Evolutionary conservation across 2,329 filamentous ascomycete genomes (phyloP).

Genomic region (Fusarium globosum): DNA sequence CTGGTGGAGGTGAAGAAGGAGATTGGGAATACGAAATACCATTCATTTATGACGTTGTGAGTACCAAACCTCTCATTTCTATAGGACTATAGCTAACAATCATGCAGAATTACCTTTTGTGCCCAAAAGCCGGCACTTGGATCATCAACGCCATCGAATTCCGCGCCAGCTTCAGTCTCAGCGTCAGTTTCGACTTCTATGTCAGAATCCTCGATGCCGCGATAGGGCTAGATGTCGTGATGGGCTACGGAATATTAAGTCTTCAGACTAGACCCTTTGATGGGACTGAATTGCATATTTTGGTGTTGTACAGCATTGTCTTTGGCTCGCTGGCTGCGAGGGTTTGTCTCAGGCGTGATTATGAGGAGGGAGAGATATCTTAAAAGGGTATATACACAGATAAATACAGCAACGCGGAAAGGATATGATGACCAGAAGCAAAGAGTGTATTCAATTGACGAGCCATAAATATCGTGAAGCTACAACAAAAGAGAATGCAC

Average conservation of each 20-base stretch:
- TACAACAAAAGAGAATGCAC: neutral
- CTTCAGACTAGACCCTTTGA: neutral
- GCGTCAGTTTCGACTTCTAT: slow-evolving; percentile 27
- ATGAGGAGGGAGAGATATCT: neutral
- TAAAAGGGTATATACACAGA: neutral
- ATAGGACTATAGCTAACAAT: too few relatives aligned
- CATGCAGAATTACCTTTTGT: slow-evolving; percentile 34
- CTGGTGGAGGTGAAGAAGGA: slow-evolving; percentile 34
- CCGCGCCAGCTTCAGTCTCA: slow-evolving; percentile 18
- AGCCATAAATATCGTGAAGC: neutral
- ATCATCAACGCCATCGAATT: slow-evolving; percentile 18
- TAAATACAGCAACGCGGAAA: neutral
- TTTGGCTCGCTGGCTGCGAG: neutral
- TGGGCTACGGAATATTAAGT: neutral
- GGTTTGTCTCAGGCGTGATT: neutral
- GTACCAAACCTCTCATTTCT: too few relatives aligned
- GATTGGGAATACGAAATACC: slow-evolving; percentile 37
- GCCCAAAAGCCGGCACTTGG: slow-evolving; percentile 32
- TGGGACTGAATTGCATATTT: neutral
- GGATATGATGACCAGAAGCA: neutral
- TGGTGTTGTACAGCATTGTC: neutral
- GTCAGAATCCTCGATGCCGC: slow-evolving; percentile 21
- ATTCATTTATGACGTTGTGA: slow-evolving; percentile 43
- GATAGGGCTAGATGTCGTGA: neutral
- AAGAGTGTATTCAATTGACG: neutral